Base-by-base conservation (phyloP, 768 basidiomycete genomes). In the Tylopilus vinaceipallidus region DNA sequence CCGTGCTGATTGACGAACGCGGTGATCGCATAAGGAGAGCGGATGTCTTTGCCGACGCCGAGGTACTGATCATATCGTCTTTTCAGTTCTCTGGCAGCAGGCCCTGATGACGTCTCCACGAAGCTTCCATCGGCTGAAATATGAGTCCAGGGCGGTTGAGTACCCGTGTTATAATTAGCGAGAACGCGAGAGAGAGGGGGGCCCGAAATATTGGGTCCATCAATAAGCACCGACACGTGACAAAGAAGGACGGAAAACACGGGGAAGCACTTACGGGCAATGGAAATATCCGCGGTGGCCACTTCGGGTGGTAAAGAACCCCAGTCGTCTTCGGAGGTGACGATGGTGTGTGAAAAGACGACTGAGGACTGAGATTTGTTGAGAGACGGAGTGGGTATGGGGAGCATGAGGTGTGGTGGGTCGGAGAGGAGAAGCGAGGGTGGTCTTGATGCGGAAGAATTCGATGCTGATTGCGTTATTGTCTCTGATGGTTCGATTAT, bases 11-110 rank as follows among this genome's bases (percentile, higher is more conserved):
- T 91, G 41, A 86, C 77, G 59, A 88, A 83, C 8, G 84, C 83
- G n/a, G 88, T 91, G 58, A 90, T 88, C 33, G 82, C 82, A 62
- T 84, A 92, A 3, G 90, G 89, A 12, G 88, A 91, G 26, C 85
- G 81, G 11, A 83, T 74, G 52, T 81, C 74, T 59, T 78, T 76
- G 17, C 80, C 77, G 26, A 91, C 86, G 12, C 88, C 84, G 30
- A 82, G 66, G 36, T 77, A 70, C 42, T 82, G 79, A 64, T 93
- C 91, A 60, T 86, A 88, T 24, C 79, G 76, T 59, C 76, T 76
- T 75, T 92, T 93, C 47, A 92, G 73, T 57, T 88, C 87, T 34
- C 81, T 80, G 12, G 89, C 89, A 24, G 85, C 88, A 13, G 77
- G 74, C 3, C 83, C 88, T 44, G 84, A 88, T 6, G 88, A 80